Evolutionary conservation across 1,284 basidiomycete genomes (phyloP), one percentile per base, ranked within the genome.

Genomic region (Cryptococcus sp.): DNA sequence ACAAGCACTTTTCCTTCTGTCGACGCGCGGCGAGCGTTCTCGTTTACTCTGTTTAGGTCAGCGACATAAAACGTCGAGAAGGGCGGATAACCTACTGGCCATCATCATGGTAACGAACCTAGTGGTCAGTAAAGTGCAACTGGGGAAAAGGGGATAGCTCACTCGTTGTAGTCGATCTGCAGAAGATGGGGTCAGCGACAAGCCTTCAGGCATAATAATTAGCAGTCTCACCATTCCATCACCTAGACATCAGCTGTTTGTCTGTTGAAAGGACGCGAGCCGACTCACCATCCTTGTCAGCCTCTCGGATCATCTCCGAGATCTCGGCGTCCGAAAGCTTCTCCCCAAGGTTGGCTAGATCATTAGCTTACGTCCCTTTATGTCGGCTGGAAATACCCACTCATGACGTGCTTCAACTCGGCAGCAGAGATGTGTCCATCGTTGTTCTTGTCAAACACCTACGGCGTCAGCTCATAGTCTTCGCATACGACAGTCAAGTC

Each of bases 261-360:
- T n/a, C n/a, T 22, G 22, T 23, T 14, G 16, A 28, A 18, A 32
- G n/a, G n/a, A n/a, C n/a, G n/a, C n/a, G n/a, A n/a, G n/a, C n/a
- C n/a, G 31, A 58, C 58, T 53, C 58, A 60, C 73, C 93, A 68
- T 97, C 92, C 45, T 90, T 82, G 74, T 98, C 94, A 47, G 94
- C 94, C 75, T 97, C 94, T 51, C 91, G 82, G 72, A 98, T 97
- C 94, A 98, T 97, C 77, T 95, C 91, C 62, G 93, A 87, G 54
- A 97, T 89, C 76, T 97, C 94, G 32, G 76, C 81, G 65, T 97
- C 91, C 16, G 89, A 83, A 50, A 97, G 78, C 74, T 92, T 93
- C 78, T 97, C 93, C 56, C 87, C 89, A 82, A 77, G 67, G 68
- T 76, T 75, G 63, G 73, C 72, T 74, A 43, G 7, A 36, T 18